A percentile compares a stretch with the other conserved stretches of the same genome.
phyloP scores from a whole-genome alignment of 139 green algal genomes.

The Closterium sp. region DNA sequence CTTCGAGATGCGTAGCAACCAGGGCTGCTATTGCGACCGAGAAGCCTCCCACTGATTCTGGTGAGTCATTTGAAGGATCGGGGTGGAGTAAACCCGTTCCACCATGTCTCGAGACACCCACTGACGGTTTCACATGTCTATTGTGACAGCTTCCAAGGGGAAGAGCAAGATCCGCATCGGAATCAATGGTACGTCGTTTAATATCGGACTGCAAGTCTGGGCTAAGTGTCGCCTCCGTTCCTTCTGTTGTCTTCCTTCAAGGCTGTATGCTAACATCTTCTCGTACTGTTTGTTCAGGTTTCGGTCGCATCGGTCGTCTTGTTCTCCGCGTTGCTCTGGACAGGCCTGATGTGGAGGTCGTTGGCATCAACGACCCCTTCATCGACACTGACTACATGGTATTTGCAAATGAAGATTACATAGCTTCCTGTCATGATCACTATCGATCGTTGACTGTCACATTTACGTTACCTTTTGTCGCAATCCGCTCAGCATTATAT shows the following conservation, averaged over 20 bases:
- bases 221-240: no score
- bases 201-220: not conserved
- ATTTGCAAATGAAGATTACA: not conserved
- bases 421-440: not conserved
- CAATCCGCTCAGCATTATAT: not conserved
- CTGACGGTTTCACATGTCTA: not conserved
- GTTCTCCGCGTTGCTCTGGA: constrained; percentile 28
- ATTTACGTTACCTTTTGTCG: not conserved
- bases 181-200: not conserved
- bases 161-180: not conserved
- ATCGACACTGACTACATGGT: constrained; percentile 54
- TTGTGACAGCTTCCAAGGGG: not conserved
- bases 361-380: constrained; percentile 51
- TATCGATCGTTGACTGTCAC: not conserved
- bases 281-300: constrained; percentile 12
- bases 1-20: not conserved
- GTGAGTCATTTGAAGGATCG: not conserved
- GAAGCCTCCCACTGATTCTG: not conserved
- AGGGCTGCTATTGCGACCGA: not conserved
- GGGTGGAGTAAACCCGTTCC: not conserved
- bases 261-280: not conserved
- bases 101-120: not conserved
- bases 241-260: not conserved
- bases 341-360: constrained; percentile 40
- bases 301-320: constrained; percentile 46